phyloP scores from a whole-genome alignment of 2,329 filamentous ascomycete species.

The Penicillium sp. region DNA sequence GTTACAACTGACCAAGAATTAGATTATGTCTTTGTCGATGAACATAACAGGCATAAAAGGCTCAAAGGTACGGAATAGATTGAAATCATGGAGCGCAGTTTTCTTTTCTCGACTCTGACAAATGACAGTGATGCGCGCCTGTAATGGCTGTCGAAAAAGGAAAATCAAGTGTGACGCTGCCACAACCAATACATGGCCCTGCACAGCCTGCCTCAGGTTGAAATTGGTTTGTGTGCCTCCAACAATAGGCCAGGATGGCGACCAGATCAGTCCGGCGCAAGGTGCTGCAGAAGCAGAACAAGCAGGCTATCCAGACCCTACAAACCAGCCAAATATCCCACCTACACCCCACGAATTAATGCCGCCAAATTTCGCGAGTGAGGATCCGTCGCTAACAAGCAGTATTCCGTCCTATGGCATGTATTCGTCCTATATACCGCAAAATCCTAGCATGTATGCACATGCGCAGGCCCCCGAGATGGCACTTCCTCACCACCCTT shows the following conservation, averaged over 20 bases:
- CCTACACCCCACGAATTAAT: constrained; percentile 52
- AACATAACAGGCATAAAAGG: constrained; percentile 96
- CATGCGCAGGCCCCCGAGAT: constrained; percentile 30
- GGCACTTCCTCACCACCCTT: constrained; percentile 26
- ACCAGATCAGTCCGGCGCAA: constrained; percentile 28
- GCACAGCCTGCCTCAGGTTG: constrained; percentile 84
- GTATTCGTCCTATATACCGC: constrained; percentile 36
- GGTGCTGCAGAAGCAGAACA: constrained; percentile 23
- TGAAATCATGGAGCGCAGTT: constrained; percentile 4
- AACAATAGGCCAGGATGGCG: constrained; percentile 70
- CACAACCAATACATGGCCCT: constrained; percentile 96
- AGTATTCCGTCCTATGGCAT: constrained; percentile 22
- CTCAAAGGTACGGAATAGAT: constrained; percentile 67
- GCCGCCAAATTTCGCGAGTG: constrained; percentile 35
- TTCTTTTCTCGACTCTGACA: constrained; percentile 12
- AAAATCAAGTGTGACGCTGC: constrained; percentile 99
- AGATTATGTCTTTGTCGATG: constrained; percentile 99
- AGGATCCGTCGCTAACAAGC: constrained; percentile 4
- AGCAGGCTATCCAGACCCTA: constrained; percentile 17
- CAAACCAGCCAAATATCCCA: constrained; percentile 43
- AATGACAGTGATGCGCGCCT: constrained; percentile 82
- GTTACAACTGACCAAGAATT: constrained; percentile 9
- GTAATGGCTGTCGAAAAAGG: constrained; percentile 86
- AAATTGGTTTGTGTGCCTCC: constrained; percentile 93
- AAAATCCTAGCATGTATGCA: constrained; percentile 28